Base-by-base conservation (phyloP, 192 early-diverging fungal genomes). In the Lobosporangium transversale region DNA sequence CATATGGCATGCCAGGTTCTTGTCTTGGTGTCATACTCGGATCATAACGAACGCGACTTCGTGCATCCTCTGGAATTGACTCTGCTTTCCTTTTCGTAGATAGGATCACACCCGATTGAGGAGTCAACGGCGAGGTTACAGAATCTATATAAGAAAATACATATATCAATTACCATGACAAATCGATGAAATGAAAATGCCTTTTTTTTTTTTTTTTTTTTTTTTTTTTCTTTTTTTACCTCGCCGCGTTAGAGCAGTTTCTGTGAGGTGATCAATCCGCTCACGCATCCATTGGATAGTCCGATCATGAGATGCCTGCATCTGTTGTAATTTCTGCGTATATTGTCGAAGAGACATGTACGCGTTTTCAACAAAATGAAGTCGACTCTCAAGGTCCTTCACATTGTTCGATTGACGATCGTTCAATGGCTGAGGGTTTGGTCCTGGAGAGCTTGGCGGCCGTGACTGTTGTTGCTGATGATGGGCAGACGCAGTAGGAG, bases 241-340 rank as follows among this genome's bases (percentile, higher is more conserved):
- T 64, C 62, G 61, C 2, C 37, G 55, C 4, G 37, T 21, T 23
- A 42, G 62, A 20, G 43, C 27, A 2, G n/a, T 26, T 9, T 74
- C 70, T 3, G 60, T 51, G 35, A 74, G 49, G 5, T 65, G 56
- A 23, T 74, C 70, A 17, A 74, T 42, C 23, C 70, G 70, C 11
- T 64, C 70, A 31, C 70, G 70, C 70, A 74, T 74, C 70, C 70
- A 74, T 2, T 40, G 55, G 40, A 74, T 63, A 18, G 62, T 65
- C 3, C 51, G 54, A 29, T 74, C 70, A 24, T 74, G 70, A 10
- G 56, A 58, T n/a, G 43, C 24, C 23, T 74, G 70, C 26, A 51
- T 29, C 31, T 74, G 62, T 33, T 74, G 43, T 21, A 74, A 56
- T 36, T 65, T 74, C 5, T 74, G 62, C 0, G 70, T 65, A 45